Evolutionary conservation across 2,329 filamentous ascomycete species (phyloP), one percentile per base, ranked within the genome.

Genomic region (Talaromyces pinophilus): DNA sequence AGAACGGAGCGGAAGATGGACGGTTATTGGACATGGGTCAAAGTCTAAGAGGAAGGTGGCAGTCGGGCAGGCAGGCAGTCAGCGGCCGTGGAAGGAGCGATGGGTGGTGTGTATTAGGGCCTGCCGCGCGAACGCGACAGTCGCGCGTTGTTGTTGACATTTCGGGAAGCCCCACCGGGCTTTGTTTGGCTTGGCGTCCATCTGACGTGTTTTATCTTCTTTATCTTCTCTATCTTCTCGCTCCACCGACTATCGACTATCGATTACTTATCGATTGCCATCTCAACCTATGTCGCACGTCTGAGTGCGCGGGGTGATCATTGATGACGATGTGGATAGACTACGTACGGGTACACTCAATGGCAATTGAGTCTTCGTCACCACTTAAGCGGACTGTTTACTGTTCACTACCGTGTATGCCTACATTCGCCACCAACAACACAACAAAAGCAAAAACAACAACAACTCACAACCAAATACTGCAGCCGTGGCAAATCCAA

Each of bases 101-200:
- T 52, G 19, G 46, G 22, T 22, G 25, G 48, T 28, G 48, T 28
- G 5, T 25, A 13, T 28, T 28, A 28, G 22, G 15, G 4, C 46
- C 22, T 52, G 5, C 17, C 15, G 62, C 48, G 35, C 25, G 57
- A 33, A 60, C 57, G 57, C 57, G 38, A 60, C 40, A 15, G 57
- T 59, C 57, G 57, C 57, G 57, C 40, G 50, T 64, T 64, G 62
- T 64, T 64, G 62, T 64, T 64, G 62, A 64, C 52, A 57, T 48
- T 61, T 61, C 28, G 60, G 60, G 54, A 57, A 57, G 62, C 38
- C 62, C 50, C 54, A 42, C 62, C 52, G 40, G 30, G 15, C 28
- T 40, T 63, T 57, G 50, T 57, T 42, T 46, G 48, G 48, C 62
- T 54, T 42, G 25, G 50, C 60, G 25, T 22, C n/a, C 42, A 48